Percentiles rank a stretch among this genome's conserved stretches.
Conservation (phyloP, 768 basidiomycete species). For the Tricholoma bakamatsutake region DNA sequence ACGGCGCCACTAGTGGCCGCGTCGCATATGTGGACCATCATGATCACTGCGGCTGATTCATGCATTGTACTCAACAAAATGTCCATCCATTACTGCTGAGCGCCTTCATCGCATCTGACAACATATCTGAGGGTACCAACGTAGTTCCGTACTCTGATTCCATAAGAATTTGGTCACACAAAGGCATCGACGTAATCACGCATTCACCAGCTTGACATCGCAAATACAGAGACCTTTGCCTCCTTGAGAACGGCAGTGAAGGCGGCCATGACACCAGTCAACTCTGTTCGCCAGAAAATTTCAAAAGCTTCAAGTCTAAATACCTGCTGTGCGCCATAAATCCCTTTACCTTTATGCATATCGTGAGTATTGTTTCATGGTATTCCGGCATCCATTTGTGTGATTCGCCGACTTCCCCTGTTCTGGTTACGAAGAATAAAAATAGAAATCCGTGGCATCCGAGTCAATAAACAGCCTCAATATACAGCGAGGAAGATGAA, state of each 20-base stretch:
- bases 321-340: constrained; percentile 60
- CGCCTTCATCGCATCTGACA: constrained; percentile 33
- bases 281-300: constrained; percentile 24
- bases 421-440: constrained; percentile 56
- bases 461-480: constrained; percentile 24
- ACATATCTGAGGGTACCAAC: constrained; percentile 42
- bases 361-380: constrained; percentile 35
- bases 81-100: constrained; percentile 50
- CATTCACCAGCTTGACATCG: constrained; percentile 55
- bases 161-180: constrained; percentile 23
- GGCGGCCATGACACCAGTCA: constrained; percentile 52
- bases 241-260: constrained; percentile 49
- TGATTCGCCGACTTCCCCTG: constrained; percentile 46
- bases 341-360: constrained; percentile 56
- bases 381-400: constrained; percentile 30
- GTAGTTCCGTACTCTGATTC: constrained; percentile 53
- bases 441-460: constrained; percentile 23
- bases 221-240: constrained; percentile 51
- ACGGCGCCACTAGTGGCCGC: too few species aligned
- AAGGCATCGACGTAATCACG: background rate
- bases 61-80: constrained; percentile 24
- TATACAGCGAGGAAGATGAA: constrained; percentile 29
- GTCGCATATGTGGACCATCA: too few species aligned
- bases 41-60: constrained; percentile 6
- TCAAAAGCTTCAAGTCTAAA: background rate